These are phyloP conservation scores for Hydnomerulius pinastri DNA, from an alignment of 768 basidiomycete species.

Conservation along the genomic window DNA sequence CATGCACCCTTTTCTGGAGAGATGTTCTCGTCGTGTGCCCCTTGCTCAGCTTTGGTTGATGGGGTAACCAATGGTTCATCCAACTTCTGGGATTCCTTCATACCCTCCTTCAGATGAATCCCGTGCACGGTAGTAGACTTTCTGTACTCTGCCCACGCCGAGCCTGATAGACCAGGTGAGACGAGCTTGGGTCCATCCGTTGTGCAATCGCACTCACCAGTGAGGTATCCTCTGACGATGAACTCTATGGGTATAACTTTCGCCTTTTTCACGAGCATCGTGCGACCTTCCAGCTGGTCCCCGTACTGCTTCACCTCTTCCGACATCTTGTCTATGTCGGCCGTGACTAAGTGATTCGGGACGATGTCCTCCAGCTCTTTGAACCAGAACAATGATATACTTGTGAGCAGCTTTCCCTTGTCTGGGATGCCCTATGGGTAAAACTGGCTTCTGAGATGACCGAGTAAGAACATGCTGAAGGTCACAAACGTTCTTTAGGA, in stretches of 20 bases:
- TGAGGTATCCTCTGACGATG: conserved; percentile 94
- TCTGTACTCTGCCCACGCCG: conserved; percentile 95
- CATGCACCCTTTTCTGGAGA: conserved; percentile 72
- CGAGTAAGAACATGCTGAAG: background rate
- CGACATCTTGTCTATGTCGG: conserved; percentile 80
- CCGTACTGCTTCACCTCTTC: conserved; percentile 71
- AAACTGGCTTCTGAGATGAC: conserved; percentile 1
- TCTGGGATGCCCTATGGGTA: conserved; percentile 81
- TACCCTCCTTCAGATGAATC: conserved; percentile 73
- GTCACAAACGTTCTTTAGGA: conserved; percentile 82
- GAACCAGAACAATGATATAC: conserved; percentile 97
- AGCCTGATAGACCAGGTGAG: conserved; percentile 55
- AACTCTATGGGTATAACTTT: conserved; percentile 90
- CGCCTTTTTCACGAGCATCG: conserved; percentile 91
- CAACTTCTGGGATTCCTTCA: conserved; percentile 81
- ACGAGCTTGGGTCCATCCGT: conserved; percentile 8
- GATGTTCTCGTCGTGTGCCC: conserved; percentile 95
- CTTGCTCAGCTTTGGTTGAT: conserved; percentile 94
- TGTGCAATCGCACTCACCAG: conserved; percentile 55
- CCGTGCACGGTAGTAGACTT: conserved; percentile 86
- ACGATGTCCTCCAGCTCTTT: conserved; percentile 74
- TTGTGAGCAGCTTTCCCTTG: conserved; percentile 88
- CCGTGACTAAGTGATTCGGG: conserved; percentile 88
- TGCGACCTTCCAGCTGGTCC: conserved; percentile 76
- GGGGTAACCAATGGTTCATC: conserved; percentile 90